Percentiles rank a stretch among this genome's conserved stretches.
phyloP scores from a whole-genome alignment of 345 rosid species.

The Xanthoceras sorbifolium region DNA sequence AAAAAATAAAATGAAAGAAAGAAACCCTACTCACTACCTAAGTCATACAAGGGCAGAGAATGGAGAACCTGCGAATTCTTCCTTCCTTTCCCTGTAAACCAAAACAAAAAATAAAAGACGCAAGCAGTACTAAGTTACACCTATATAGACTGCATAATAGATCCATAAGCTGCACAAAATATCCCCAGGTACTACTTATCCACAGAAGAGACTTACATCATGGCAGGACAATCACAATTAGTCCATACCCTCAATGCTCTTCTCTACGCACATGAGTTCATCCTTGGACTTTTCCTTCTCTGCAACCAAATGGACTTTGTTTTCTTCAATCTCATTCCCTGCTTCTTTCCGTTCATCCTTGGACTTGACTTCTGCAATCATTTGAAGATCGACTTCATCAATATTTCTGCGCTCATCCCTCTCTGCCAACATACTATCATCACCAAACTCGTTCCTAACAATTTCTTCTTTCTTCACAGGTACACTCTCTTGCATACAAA shows the following conservation, averaged over 20 bases:
- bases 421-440: constrained; percentile 1
- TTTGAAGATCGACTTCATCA: constrained; percentile 19
- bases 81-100: constrained; percentile 15
- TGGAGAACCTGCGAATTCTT: background rate
- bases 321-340: background rate
- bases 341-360: constrained; percentile 17
- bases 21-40: constrained; percentile 23
- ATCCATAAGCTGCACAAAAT: constrained; percentile 22
- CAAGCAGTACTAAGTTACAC: constrained; percentile 3
- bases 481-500: constrained; percentile 40
- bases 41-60: constrained; percentile 15
- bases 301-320: background rate
- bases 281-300: constrained; percentile 8
- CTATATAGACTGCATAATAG: constrained; percentile 17
- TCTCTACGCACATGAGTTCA: background rate
- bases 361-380: constrained; percentile 19
- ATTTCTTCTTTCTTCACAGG: constrained; percentile 14
- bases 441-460: constrained; percentile 19
- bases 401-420: constrained; percentile 17
- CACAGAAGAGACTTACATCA: constrained; percentile 38
- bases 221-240: constrained; percentile 20
- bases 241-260: constrained; percentile 28
- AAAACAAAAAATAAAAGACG: constrained; percentile 9
- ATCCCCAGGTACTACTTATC: constrained; percentile 17
- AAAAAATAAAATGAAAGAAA: background rate